Evolutionary conservation across 306 rosid species (phyloP), one percentile per base, ranked within the genome.

Genomic region (Quercus gilva): DNA sequence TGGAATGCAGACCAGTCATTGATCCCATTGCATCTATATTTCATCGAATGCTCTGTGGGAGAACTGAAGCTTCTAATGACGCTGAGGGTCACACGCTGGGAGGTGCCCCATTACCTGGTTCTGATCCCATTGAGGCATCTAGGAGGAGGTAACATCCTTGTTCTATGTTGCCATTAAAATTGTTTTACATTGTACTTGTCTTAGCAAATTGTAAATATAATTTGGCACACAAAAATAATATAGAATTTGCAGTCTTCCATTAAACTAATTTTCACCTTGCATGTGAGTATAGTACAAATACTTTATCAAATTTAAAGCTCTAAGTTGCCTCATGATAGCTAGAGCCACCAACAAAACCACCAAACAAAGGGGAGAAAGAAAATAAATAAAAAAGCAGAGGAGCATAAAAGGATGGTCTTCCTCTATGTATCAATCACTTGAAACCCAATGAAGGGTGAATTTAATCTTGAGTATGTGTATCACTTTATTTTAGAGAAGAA

Each of bases 101-200:
- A 72, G 86, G 86, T 74, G 89, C 92, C 69, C 86, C 87, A 35
- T 85, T 94, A 83, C 97, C 94, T 43, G 98, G 98, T 75, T 94
- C 97, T 74, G 97, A 92, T 74, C 94, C 97, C 78, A 88, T 88
- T n/a, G 98, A 94, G 82, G 94, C 98, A 79, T 76, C 97, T 55
- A 84, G 98, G 81, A 92, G 98, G 82, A 89, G 97, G 98, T 92
- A 87, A 76, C 55, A 51, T 73, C 56, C 74, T 58, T 19, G 57
- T 79, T 88, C 84, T 81, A 31, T 55, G 49, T 45, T 79, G 23
- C 6, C 71, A 12, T 35, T 29, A 20, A 45, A 77, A 58, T 14
- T 64, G 5, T 29, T 26, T 26, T 37, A 67, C 8, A 19, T 67
- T 18, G 51, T 7, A 18, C 37, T 6, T 35, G 4, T 1, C n/a